Base-by-base conservation (phyloP, 768 basidiomycete species). In the Termitomyces titanicus region DNA sequence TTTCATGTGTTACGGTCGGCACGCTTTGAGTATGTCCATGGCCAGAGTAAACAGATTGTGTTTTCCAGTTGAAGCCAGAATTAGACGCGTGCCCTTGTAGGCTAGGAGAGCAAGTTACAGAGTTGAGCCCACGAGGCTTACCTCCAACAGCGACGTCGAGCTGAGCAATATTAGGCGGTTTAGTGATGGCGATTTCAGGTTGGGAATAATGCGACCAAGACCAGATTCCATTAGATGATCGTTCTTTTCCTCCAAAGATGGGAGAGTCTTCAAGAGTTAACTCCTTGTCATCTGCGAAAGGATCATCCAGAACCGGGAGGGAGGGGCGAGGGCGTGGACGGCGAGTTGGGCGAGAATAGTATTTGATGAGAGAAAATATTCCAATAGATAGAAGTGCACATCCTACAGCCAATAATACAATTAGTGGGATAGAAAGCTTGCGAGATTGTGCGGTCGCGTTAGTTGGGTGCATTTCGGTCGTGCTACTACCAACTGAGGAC, bases 171-270 rank as follows among this genome's bases (percentile, higher is more conserved):
- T 52, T 47, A 24, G 54, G 57, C 18, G 65, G 53, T 27, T 60
- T 54, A 22, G 63, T 45, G 10, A 60, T 55, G 17, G 29, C 37
- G 15, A 44, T 49, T 48, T 59, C 70, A 12, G 77, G 73, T 40
- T 75, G 77, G 31, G 74, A 64, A 60, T 82, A 83, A 58, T 81
- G 79, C 0, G 80, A 76, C 82, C 82, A 85, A 47, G 75, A 76
- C 79, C 82, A 86, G 17, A 75, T 66, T 6, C 78, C 75, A 44
- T 77, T 74, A 51, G 81, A 79, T 34, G 79, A 69, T 40, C 76
- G 63, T 61, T 90, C 88, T 62, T 84, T 83, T 2, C 89, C 88
- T n/a, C 89, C 88, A 61, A 92, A 91, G 34, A 90, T 70, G 24
- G 86, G 87, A 2, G 88, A 89, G 24, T 84, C 84, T 52, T 84